These are phyloP conservation scores for Lactarius evosmus DNA, from an alignment of 768 basidiomycete genomes.

Conservation along the genomic window DNA sequence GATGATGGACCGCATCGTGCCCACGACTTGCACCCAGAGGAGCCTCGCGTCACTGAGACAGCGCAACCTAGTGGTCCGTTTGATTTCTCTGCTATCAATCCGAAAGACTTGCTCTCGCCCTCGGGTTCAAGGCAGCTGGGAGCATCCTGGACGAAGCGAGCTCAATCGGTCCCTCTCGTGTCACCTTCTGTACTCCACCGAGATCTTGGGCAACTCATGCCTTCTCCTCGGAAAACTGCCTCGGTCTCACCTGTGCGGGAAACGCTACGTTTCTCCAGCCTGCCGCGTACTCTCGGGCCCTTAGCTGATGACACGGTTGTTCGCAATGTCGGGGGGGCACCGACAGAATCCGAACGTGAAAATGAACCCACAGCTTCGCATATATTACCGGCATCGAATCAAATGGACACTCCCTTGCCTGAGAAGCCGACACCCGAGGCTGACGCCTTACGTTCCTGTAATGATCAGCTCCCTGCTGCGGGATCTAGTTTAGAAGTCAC, in stretches of 20 bases:
- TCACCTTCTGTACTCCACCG: constrained; percentile 16
- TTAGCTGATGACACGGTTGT: not conserved
- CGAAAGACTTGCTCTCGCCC: not conserved
- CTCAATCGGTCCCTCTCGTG: constrained; percentile 21
- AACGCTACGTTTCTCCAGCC: constrained; percentile 27
- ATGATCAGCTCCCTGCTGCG: not conserved
- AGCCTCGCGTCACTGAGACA: constrained; percentile 4
- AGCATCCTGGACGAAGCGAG: constrained; percentile 17
- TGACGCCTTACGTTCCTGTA: not conserved
- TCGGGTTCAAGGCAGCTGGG: not conserved
- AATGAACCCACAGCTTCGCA: not conserved
- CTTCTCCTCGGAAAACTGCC: constrained; percentile 12
- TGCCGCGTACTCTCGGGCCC: constrained; percentile 16
- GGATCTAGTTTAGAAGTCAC: constrained; percentile 6
- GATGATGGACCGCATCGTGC: not conserved
- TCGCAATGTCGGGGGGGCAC: not conserved
- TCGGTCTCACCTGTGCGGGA: constrained; percentile 19
- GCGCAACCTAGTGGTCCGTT: constrained; percentile 23
- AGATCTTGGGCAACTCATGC: constrained; percentile 20
- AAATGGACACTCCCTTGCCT: not conserved
- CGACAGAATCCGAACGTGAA: not conserved
- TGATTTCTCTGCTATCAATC: constrained; percentile 21
- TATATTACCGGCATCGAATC: not conserved
- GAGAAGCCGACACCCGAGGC: not conserved
- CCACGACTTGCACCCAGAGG: constrained; percentile 3